Evolutionary conservation across 352 stramenopile species (phyloP), one percentile per base, ranked within the genome.

Genomic region (Globisporangium irregulare): DNA sequence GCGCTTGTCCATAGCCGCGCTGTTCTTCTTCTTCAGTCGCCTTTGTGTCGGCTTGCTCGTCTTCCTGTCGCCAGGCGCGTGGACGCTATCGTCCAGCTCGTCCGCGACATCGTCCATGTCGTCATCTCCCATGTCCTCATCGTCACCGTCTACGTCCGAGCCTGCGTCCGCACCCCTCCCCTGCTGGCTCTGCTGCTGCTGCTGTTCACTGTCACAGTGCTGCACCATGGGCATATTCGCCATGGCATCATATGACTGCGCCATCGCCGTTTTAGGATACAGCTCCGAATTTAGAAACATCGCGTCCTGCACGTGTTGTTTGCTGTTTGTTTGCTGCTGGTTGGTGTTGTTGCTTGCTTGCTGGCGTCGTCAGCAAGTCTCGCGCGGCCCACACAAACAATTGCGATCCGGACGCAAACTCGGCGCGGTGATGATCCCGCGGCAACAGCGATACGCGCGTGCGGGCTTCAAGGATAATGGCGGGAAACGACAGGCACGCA

Each of bases 1-100:
- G 14, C 86, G 84, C 56, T 86, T 82, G 66, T 84, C 78, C 29
- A 34, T 32, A 32, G 29, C 29, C 29, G 14, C 29, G 54, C 27
- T 41, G 25, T 60, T 34, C 2, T 12, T 41, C 54, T 8, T 41
- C 54, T 8, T 25, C 14, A 9, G 6, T 6, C 7, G 18, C 18
- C 4, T 32, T 7, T 32, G 29, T 7, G 3, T 59, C 25, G 3
- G 25, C 3, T 9, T 8, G 20, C n/a, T 55, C 22, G 20, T 15
- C 48, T 60, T 41, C 25, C 18, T n/a, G 22, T 22, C 27, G 1
- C 15, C 27, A 12, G 20, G 10, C 29, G 67, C 68, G 36, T 63
- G 18, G 43, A 50, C 15, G 43, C 43, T 61, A 8, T 67, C 53
- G 18, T 62, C 22, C 3, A 56, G 51, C 34, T 73, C 57, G 14